Evolutionary conservation across 2,329 filamentous ascomycete genomes (phyloP).

Genomic region (Paracoccidioides brasiliensis): DNA sequence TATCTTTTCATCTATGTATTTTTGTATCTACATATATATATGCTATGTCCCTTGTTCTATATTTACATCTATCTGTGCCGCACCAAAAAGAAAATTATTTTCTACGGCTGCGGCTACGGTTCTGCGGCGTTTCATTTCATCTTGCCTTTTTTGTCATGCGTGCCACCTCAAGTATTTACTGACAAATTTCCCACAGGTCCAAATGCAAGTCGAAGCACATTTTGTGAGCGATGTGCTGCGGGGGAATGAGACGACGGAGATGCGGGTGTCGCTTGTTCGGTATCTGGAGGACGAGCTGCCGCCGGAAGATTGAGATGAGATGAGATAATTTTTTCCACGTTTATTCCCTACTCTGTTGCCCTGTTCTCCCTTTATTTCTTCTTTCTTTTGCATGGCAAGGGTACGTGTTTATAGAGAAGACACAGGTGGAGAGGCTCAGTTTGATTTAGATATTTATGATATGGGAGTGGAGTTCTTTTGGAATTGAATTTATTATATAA

Average conservation of each 20-base stretch:
- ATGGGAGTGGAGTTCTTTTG: no score
- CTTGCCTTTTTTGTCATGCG: conserved; percentile 4
- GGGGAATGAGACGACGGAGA: conserved; percentile 93
- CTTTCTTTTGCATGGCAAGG: no score
- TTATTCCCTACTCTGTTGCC: not conserved
- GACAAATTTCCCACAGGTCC: conserved; percentile 40
- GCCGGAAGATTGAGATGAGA: conserved; percentile 65
- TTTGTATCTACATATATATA: not conserved
- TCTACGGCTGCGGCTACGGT: conserved; percentile 3
- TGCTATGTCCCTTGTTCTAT: not conserved
- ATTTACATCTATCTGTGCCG: no score
- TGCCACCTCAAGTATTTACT: no score
- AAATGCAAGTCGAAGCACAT: conserved; percentile 97
- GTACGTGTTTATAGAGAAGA: no score
- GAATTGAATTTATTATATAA: no score
- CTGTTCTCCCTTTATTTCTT: not conserved
- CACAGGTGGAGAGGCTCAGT: no score
- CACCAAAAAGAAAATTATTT: no score
- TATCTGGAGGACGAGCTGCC: conserved; percentile 98
- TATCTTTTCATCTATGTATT: not conserved
- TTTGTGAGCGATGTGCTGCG: conserved; percentile 89
- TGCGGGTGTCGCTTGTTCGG: conserved; percentile 79
- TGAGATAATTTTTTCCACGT: not conserved
- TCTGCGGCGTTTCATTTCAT: no score
- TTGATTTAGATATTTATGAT: no score